Percentiles rank a stretch among this genome's conserved stretches.
Conservation (phyloP, 805 yeast species). For the Komagataella kurtzmanii region DNA sequence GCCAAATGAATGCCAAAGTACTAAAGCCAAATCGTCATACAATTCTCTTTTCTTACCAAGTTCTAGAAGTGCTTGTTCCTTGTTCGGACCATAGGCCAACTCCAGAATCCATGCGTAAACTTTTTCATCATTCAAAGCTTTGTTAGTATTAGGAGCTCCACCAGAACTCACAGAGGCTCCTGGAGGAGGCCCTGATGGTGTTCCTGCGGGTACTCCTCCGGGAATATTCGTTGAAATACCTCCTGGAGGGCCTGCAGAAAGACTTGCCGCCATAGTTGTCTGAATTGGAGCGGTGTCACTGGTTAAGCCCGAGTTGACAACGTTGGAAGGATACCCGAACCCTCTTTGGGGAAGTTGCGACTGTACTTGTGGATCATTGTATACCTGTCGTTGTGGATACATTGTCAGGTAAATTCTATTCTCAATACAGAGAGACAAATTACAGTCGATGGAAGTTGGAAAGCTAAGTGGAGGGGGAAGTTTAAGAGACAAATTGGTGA, state of each 20-base stretch:
- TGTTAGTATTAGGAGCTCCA: constrained; percentile 9
- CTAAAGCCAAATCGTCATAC: constrained; percentile 85
- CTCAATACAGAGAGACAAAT: background rate
- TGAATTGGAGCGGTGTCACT: constrained; percentile 10
- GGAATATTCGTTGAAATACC: constrained; percentile 6
- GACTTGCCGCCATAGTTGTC: constrained; percentile 9
- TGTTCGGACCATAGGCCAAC: constrained; percentile 76
- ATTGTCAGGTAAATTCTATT: background rate
- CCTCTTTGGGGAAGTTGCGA: constrained; percentile 4
- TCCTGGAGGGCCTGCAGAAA: constrained; percentile 7
- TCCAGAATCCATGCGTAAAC: constrained; percentile 87
- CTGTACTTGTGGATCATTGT: constrained; percentile 5
- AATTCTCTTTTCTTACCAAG: constrained; percentile 90
- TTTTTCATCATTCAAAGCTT: constrained; percentile 60
- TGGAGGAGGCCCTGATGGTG: constrained; percentile 4
- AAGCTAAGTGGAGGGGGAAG: background rate
- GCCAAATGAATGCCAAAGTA: constrained; percentile 92
- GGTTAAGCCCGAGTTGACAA: constrained; percentile 4
- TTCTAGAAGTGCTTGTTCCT: constrained; percentile 87
- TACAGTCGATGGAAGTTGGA: background rate
- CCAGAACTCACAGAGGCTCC: constrained; percentile 3
- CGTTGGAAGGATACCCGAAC: constrained; percentile 4
- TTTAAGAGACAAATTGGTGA: background rate
- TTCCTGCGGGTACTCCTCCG: constrained; percentile 4
- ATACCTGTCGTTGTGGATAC: constrained; percentile 3